Conservation (phyloP, 345 rosid species). For the Gossypium longicalyx region DNA sequence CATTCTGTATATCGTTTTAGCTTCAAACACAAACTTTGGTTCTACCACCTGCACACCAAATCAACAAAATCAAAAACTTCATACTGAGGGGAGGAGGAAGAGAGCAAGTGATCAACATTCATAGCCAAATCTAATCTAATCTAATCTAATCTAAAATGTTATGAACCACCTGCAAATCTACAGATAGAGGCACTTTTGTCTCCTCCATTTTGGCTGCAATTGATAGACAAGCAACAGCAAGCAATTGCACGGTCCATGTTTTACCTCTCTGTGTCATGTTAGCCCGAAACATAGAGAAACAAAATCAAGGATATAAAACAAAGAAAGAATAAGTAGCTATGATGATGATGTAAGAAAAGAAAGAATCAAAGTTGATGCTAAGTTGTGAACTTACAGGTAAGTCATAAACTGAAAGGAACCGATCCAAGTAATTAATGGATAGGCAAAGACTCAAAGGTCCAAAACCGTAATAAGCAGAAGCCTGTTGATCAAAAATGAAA, state of each 20-base stretch:
- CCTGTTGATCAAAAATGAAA: slow-evolving; percentile 38
- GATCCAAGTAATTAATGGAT: slow-evolving; percentile 66
- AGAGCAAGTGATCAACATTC: not conserved
- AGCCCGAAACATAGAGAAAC: not conserved
- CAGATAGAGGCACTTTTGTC: slow-evolving; percentile 42
- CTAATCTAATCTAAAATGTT: slow-evolving; percentile 6
- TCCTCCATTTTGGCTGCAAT: slow-evolving; percentile 73
- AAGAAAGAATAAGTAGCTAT: not conserved
- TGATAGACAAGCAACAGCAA: slow-evolving; percentile 69
- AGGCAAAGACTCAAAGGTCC: slow-evolving; percentile 53
- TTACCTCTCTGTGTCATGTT: slow-evolving; percentile 39
- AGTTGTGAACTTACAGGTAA: slow-evolving; percentile 50
- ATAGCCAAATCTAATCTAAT: slow-evolving; percentile 12
- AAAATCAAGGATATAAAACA: slow-evolving; percentile 1
- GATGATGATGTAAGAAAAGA: not conserved
- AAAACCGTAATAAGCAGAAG: slow-evolving; percentile 49
- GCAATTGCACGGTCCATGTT: slow-evolving; percentile 55
- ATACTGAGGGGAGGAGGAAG: too few relatives aligned
- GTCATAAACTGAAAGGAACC: slow-evolving; percentile 65
- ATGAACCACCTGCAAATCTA: slow-evolving; percentile 52
- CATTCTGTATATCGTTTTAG: slow-evolving; percentile 59
- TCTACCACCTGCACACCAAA: slow-evolving; percentile 41
- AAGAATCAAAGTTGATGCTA: not conserved
- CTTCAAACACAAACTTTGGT: slow-evolving; percentile 46
- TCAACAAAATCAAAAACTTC: not conserved